Evolutionary conservation across 805 yeast genomes (phyloP).

Genomic region (Cyberlindnera xylosilytica): DNA sequence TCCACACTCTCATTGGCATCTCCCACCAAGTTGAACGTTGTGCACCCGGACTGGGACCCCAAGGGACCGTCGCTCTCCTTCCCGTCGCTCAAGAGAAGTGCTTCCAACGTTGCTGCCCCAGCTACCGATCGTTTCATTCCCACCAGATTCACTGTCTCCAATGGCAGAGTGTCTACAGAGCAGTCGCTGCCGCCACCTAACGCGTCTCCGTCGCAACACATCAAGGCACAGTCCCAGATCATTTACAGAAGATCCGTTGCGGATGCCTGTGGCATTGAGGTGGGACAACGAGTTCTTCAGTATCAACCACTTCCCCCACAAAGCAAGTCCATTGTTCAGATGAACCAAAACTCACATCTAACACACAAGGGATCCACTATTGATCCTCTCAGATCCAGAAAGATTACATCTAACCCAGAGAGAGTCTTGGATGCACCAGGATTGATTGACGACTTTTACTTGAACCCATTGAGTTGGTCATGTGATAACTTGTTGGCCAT

Average conservation of each 20-base stretch:
- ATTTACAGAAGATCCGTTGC: slow-evolving; percentile 81
- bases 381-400: slow-evolving; percentile 68
- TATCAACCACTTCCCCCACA: slow-evolving; percentile 86
- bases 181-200: slow-evolving; percentile 40
- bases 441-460: slow-evolving; percentile 84
- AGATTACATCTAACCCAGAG: slow-evolving; percentile 84
- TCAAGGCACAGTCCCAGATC: slow-evolving; percentile 39
- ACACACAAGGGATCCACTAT: slow-evolving; percentile 33
- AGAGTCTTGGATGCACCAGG: slow-evolving; percentile 97
- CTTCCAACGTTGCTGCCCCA: slow-evolving; percentile 25
- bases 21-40: slow-evolving; percentile 45
- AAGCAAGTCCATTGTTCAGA: slow-evolving; percentile 23
- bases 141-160: slow-evolving; percentile 45
- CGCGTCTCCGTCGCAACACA: slow-evolving; percentile 43
- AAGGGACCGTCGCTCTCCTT: slow-evolving; percentile 13
- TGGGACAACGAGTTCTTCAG: slow-evolving; percentile 78
- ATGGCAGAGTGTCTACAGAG: slow-evolving; percentile 42
- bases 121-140: slow-evolving; percentile 62
- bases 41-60: slow-evolving; percentile 36
- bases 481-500: slow-evolving; percentile 76
- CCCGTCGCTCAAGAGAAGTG: slow-evolving; percentile 22
- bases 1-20: slow-evolving; percentile 41
- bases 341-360: slow-evolving; percentile 23
- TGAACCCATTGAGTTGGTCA: slow-evolving; percentile 88
- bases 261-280: slow-evolving; percentile 87